phyloP scores from a whole-genome alignment of 768 basidiomycete genomes.

The Agrocybe pediades region DNA sequence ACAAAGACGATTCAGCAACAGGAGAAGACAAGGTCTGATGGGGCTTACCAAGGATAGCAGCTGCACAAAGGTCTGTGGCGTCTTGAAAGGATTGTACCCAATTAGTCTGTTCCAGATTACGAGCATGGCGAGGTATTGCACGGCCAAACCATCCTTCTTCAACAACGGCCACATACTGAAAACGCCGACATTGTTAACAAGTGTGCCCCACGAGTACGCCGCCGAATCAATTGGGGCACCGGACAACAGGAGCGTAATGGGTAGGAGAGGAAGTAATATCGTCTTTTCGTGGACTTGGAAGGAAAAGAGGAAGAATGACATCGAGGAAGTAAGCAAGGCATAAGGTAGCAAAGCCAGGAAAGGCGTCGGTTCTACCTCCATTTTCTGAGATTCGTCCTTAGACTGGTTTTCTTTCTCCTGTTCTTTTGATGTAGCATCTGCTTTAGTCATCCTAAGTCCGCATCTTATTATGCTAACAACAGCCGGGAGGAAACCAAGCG shows the following conservation, averaged over 20 bases:
- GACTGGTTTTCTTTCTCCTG: conserved; percentile 5
- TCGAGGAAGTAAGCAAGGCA: conserved; percentile 74
- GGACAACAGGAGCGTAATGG: conserved; percentile 76
- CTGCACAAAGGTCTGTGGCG: conserved; percentile 50
- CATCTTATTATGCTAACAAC: conserved; percentile 45
- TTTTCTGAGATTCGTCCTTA: conserved; percentile 1
- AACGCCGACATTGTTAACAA: conserved; percentile 81
- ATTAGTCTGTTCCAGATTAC: conserved; percentile 83
- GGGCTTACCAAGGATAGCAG: conserved; percentile 52
- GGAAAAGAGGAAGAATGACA: conserved; percentile 96
- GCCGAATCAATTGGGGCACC: conserved; percentile 53
- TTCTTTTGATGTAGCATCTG: conserved; percentile 3
- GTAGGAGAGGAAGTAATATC: conserved; percentile 83
- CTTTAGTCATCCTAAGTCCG: conserved; percentile 24
- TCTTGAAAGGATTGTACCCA: conserved; percentile 70
- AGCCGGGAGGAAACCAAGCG: conserved; percentile 67
- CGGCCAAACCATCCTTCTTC: conserved; percentile 71
- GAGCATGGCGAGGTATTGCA: conserved; percentile 71
- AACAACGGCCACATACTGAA: conserved; percentile 97
- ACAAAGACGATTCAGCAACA: conserved; percentile 7
- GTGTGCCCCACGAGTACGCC: conserved; percentile 67
- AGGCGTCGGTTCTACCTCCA: conserved; percentile 35
- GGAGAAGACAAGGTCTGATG: not conserved
- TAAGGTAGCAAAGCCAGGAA: conserved; percentile 76
- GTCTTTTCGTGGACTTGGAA: conserved; percentile 98